Evolutionary conservation across 2,329 filamentous ascomycete species (phyloP).

Genomic region (Metarhizium anisopliae): DNA sequence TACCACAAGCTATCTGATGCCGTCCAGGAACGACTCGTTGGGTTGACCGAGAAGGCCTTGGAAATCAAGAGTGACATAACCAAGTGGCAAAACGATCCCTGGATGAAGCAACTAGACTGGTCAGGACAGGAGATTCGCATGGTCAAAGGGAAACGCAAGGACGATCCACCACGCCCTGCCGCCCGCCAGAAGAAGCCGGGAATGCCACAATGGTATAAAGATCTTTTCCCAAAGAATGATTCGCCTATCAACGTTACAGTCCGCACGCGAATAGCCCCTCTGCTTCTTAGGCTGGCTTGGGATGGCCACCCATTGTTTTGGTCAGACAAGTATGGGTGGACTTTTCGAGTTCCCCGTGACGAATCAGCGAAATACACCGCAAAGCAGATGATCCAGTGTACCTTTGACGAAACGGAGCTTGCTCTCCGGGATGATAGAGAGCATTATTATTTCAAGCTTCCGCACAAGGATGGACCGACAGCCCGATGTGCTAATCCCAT

Average conservation of each 20-base stretch:
- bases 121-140: constrained; percentile 84
- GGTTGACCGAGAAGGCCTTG: constrained; percentile 68
- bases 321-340: constrained; percentile 92
- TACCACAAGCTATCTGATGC: constrained; percentile 69
- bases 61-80: constrained; percentile 60
- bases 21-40: constrained; percentile 67
- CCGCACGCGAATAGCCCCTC: constrained; percentile 75
- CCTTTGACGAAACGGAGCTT: constrained; percentile 67
- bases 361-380: constrained; percentile 57
- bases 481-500: constrained; percentile 80
- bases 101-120: constrained; percentile 93
- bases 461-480: constrained; percentile 87
- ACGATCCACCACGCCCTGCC: constrained; percentile 66
- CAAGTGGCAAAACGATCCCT: constrained; percentile 71
- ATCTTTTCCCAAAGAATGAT: constrained; percentile 64
- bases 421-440: constrained; percentile 55
- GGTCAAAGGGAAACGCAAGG: constrained; percentile 85
- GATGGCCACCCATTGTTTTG: constrained; percentile 83
- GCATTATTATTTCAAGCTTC: constrained; percentile 79
- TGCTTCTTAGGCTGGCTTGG: constrained; percentile 80
- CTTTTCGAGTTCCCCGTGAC: constrained; percentile 63
- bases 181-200: constrained; percentile 87
- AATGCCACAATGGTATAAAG: constrained; percentile 94
- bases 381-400: constrained; percentile 64
- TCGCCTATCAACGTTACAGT: constrained; percentile 70